Evolutionary conservation across 768 basidiomycete species (phyloP).

Genomic region (Epithele typhae): DNA sequence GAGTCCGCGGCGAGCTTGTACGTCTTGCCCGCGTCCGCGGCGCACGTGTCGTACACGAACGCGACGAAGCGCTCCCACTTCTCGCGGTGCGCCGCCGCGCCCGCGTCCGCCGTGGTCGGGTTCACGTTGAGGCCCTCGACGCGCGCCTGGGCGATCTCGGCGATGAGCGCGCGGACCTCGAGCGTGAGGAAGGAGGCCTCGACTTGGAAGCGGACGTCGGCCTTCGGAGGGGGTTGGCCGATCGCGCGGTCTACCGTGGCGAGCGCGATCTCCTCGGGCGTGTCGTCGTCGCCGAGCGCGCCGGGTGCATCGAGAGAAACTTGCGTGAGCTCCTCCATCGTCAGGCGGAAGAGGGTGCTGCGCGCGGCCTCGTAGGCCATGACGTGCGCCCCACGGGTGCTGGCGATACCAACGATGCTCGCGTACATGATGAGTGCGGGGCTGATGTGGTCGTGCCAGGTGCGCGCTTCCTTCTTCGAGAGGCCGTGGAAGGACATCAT

Average conservation of each 20-base stretch:
- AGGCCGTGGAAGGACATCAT: slow-evolving; percentile 20
- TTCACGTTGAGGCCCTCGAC: slow-evolving; percentile 14
- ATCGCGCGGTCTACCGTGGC: too few species aligned
- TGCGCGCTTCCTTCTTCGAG: slow-evolving; percentile 12
- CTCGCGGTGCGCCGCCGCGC: slow-evolving; percentile 5
- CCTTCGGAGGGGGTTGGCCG: slow-evolving; percentile 32
- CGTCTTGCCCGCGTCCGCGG: slow-evolving; percentile 23
- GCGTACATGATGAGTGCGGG: slow-evolving; percentile 22
- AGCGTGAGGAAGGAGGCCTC: slow-evolving; percentile 33
- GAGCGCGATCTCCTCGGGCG: slow-evolving; percentile 27
- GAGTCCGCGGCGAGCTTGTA: slow-evolving; percentile 19
- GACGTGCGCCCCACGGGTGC: slow-evolving; percentile 27
- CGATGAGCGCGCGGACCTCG: slow-evolving; percentile 30
- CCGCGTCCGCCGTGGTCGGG: slow-evolving; percentile 1
- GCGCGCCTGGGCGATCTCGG: slow-evolving; percentile 25
- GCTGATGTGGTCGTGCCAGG: slow-evolving; percentile 22
- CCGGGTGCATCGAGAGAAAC: slow-evolving; percentile 18
- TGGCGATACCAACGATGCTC: slow-evolving; percentile 21
- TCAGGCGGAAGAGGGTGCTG: slow-evolving; percentile 27
- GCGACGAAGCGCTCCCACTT: slow-evolving; percentile 20
- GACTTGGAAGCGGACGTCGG: slow-evolving; percentile 29
- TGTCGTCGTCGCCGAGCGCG: slow-evolving; percentile 8
- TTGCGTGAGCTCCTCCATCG: slow-evolving; percentile 19
- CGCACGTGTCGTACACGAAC: slow-evolving; percentile 25
- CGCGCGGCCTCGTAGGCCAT: slow-evolving; percentile 32